Evolutionary conservation across 352 stramenopile species (phyloP).

Genomic region (Globisporangium okanoganense): DNA sequence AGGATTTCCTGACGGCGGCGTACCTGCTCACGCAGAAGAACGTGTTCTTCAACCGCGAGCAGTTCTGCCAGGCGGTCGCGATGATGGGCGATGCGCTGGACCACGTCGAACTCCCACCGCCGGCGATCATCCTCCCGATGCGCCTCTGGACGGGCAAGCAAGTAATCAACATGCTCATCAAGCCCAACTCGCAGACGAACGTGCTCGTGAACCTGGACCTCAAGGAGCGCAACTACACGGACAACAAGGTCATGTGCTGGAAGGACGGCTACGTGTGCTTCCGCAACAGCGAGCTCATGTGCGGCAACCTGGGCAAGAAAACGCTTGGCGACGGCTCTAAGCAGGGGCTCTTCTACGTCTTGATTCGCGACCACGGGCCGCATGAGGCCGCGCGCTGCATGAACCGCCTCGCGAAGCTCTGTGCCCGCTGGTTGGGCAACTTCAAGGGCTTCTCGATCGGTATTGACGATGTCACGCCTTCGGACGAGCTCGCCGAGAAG

Average conservation of each 20-base stretch:
- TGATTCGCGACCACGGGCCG: slow-evolving; percentile 95
- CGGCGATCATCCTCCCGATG: slow-evolving; percentile 69
- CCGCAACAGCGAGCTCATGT: slow-evolving; percentile 97
- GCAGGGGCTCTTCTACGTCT: slow-evolving; percentile 97
- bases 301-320: slow-evolving; percentile 98
- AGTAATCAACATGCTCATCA: slow-evolving; percentile 84
- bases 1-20: slow-evolving; percentile 99
- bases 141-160: slow-evolving; percentile 99
- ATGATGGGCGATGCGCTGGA: slow-evolving; percentile 96
- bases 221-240: slow-evolving; percentile 97
- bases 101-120: slow-evolving; percentile 87
- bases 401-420: slow-evolving; percentile 98
- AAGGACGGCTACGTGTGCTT: slow-evolving; percentile 98
- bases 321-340: slow-evolving; percentile 98
- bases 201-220: slow-evolving; percentile 83
- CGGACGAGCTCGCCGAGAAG: slow-evolving; percentile 88
- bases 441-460: slow-evolving; percentile 99
- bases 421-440: slow-evolving; percentile 95
- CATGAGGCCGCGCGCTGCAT: slow-evolving; percentile 94
- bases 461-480: slow-evolving; percentile 99
- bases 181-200: slow-evolving; percentile 87
- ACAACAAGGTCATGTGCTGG: slow-evolving; percentile 94
- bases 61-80: slow-evolving; percentile 94
- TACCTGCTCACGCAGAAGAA: slow-evolving; percentile 99
- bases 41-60: slow-evolving; percentile 96